These are phyloP conservation scores for Rhizophagus clarus DNA, from an alignment of 192 early-diverging fungal genomes.

Conservation along the genomic window DNA sequence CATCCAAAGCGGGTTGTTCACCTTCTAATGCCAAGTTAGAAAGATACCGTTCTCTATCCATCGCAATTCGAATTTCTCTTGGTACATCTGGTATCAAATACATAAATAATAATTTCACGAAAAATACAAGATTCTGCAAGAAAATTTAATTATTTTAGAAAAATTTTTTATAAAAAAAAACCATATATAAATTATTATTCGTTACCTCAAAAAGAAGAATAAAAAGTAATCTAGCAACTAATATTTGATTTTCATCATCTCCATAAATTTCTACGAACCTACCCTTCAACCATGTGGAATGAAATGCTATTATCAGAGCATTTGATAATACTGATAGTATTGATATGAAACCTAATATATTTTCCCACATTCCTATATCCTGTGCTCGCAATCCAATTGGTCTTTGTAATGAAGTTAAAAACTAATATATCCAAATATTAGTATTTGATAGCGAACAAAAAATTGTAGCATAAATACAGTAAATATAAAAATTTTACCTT, in stretches of 20 bases:
- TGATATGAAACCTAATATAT: conserved; percentile 40
- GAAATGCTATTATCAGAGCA: conserved; percentile 46
- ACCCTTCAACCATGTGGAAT: conserved; percentile 39
- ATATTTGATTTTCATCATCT: background rate
- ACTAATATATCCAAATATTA: background rate
- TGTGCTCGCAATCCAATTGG: conserved; percentile 39
- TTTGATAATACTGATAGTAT: conserved; percentile 45
- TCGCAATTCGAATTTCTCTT: conserved; percentile 37
- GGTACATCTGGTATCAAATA: conserved; percentile 44
- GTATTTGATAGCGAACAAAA: background rate
- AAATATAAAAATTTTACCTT: conserved; percentile 31
- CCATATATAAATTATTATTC: background rate
- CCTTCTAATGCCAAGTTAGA: conserved; percentile 34
- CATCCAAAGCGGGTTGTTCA: conserved; percentile 37
- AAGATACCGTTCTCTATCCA: conserved; percentile 46
- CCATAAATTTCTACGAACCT: conserved; percentile 26
- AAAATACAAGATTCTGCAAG: conserved; percentile 40
- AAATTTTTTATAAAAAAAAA: background rate
- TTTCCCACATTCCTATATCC: conserved; percentile 46
- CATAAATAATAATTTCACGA: conserved; percentile 37
- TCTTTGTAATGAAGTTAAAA: conserved; percentile 22
- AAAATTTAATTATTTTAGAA: background rate
- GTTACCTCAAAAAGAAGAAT: conserved; percentile 48
- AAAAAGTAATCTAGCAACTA: conserved; percentile 37
- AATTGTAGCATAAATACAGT: background rate